Base-by-base conservation (phyloP, 2,329 filamentous ascomycete species). In the Aureobasidium sp. region DNA sequence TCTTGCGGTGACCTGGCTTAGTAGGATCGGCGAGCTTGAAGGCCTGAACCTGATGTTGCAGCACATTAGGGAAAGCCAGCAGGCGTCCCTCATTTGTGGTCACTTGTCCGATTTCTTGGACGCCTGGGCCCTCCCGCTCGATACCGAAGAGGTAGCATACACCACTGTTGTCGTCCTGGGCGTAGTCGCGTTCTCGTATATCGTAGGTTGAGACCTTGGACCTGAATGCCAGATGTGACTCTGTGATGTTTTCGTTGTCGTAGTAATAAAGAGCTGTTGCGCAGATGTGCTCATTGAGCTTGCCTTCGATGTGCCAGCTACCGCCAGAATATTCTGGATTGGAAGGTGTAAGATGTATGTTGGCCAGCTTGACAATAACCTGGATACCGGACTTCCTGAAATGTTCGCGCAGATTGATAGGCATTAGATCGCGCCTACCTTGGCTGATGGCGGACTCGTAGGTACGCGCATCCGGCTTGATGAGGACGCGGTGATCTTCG, bases 221-320 rank as follows among this genome's bases (percentile, higher is more conserved):
- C 8, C 77, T 78, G 66, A 87, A 85, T 4, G 72, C 71, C 5
- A 87, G 74, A 3, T 66, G 67, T 45, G 76, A 77, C 0, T 80
- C 74, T 0, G 79, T 80, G 50, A 87, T 79, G 68, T 89, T 89
- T 0, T 84, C 78, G 49, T 70, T 74, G 61, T 85, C 80, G 64
- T 82, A 83, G 69, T 85, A 85, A 70, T 85, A 85, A 21, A 88
- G 73, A 0, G 85, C 82, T 0, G 84, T 85, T 0, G 84, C 84
- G 65, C 79, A 80, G 42, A 89, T 86, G 64, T 81, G 81, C 70
- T 89, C 85, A 66, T 88, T 88, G 72, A 75, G 67, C 32, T 64
- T 65, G 8, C 75, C 75, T 65, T 78, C 75, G n/a, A 79, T 67
- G 64, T 85, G 82, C 79, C 82, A 85, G 1, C 72, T 73, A 0